Base-by-base conservation (phyloP, 139 green algal species). In the Edaphochlamys debaryana region DNA sequence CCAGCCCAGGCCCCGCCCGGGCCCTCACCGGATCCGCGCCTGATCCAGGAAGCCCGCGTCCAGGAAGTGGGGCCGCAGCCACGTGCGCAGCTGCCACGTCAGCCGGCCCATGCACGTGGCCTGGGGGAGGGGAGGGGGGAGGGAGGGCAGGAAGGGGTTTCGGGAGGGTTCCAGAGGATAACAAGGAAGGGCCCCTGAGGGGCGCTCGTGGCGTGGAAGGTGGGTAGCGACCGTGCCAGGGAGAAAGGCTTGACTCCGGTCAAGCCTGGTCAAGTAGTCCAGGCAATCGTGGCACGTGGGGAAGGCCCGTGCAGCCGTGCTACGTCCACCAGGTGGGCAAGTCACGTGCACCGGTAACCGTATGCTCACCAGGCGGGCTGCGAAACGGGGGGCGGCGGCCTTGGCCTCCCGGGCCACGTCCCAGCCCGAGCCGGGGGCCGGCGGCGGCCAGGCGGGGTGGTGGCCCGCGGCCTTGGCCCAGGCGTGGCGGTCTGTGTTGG, bases 11-110 rank as follows among this genome's bases (percentile, higher is more conserved):
- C n/a, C n/a, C n/a, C n/a, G n/a, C n/a, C n/a, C n/a, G n/a, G n/a
- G n/a, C n/a, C n/a, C n/a, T n/a, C 9, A 67, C 62, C 62, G 20
- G n/a, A 0, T 1, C n/a, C 62, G 8, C n/a, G 62, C 67, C 29
- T 17, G 13, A 38, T 30, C 67, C 38, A 74, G 67, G 67, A 74
- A 74, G 13, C 3, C 40, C 9, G 38, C 8, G 42, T 74, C 67
- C 67, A 74, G 67, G 67, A 56, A 74, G 67, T 56, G 37, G 22
- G 67, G 67, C 42, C 67, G 67, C 67, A 74, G 67, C 67, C 67
- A 74, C 6, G 66, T 40, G 32, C 36, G 37, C 66, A 71, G 38
- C 66, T 34, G 38, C 66, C 66, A 42, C 17, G 36, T 32, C 22
- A 71, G 29, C 17, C 25, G 22, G 17, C 25, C 6, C 56, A 63